These are phyloP conservation scores for Solanum ossicruentum DNA, from an alignment of 257 asterid genomes.

Conservation along the genomic window DNA sequence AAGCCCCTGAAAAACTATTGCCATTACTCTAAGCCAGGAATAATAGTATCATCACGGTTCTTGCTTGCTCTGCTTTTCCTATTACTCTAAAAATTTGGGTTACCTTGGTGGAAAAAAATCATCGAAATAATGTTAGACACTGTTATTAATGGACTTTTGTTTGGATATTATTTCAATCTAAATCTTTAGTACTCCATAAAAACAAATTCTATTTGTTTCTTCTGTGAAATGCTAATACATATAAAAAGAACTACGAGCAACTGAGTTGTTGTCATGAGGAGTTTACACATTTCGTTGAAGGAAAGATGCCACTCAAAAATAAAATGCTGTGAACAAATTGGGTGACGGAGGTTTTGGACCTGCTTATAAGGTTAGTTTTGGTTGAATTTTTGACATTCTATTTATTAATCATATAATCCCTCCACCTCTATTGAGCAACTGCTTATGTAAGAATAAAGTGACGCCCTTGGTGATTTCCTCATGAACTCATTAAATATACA, in stretches of 20 bases:
- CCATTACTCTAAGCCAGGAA: too few species aligned
- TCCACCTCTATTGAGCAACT: background rate
- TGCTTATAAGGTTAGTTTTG: conserved; percentile 1
- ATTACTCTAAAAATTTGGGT: too few species aligned
- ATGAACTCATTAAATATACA: too few species aligned
- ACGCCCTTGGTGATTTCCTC: too few species aligned
- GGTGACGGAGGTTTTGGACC: conserved; percentile 11
- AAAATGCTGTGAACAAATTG: background rate
- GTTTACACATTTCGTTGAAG: background rate
- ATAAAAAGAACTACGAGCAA: background rate
- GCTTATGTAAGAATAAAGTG: background rate
- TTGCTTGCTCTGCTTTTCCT: too few species aligned
- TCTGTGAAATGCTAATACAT: background rate
- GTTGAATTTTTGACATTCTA: background rate
- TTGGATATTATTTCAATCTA: background rate
- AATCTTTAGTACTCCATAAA: background rate
- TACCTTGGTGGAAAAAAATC: too few species aligned
- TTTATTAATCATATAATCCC: background rate
- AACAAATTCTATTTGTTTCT: background rate
- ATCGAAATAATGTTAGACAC: too few species aligned
- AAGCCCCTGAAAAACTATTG: too few species aligned
- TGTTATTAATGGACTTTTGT: background rate
- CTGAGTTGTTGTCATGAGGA: conserved; percentile 5
- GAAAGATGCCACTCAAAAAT: conserved; percentile 8
- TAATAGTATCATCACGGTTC: too few species aligned